A percentile compares a stretch with the other conserved stretches of the same genome.
phyloP scores from a whole-genome alignment of 2,329 filamentous ascomycete genomes.

The Alternaria dauci region DNA sequence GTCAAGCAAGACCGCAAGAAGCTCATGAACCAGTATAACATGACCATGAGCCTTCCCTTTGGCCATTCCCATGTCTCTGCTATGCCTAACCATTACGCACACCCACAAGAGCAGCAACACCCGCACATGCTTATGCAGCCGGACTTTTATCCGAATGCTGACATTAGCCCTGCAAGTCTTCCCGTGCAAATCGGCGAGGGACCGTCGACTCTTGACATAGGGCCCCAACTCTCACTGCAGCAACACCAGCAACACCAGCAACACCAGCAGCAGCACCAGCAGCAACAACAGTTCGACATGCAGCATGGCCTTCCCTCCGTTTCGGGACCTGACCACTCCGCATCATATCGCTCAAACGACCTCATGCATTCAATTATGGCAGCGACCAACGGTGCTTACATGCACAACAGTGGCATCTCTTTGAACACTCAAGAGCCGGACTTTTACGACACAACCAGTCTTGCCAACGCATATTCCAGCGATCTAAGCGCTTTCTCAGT shows the following conservation, averaged over 20 bases:
- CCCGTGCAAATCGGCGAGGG: constrained; percentile 45
- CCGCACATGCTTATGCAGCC: constrained; percentile 39
- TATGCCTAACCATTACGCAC: constrained; percentile 28
- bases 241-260: constrained; percentile 29
- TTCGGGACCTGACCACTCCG: constrained; percentile 42
- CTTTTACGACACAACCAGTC: constrained; percentile 35
- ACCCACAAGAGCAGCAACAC: constrained; percentile 33
- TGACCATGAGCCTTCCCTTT: constrained; percentile 45
- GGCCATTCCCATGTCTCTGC: constrained; percentile 35
- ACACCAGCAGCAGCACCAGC: constrained; percentile 35
- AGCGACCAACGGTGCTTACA: constrained; percentile 45
- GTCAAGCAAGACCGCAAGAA: constrained; percentile 63
- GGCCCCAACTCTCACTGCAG: constrained; percentile 42
- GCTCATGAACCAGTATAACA: constrained; percentile 49
- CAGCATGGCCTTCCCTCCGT: constrained; percentile 45
- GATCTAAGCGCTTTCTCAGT: constrained; percentile 37
- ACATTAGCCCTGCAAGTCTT: constrained; percentile 48
- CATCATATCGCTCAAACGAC: constrained; percentile 40
- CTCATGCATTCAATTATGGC: constrained; percentile 51
- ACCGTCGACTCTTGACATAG: constrained; percentile 43
- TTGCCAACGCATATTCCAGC: constrained; percentile 31
- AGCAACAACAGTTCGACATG: constrained; percentile 40
- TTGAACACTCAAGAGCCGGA: constrained; percentile 35
- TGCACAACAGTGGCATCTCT: constrained; percentile 39
- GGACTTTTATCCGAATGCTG: constrained; percentile 41